These are phyloP conservation scores for Phytopythium oedochilum DNA, from an alignment of 352 stramenopile species.

Conservation along the genomic window DNA sequence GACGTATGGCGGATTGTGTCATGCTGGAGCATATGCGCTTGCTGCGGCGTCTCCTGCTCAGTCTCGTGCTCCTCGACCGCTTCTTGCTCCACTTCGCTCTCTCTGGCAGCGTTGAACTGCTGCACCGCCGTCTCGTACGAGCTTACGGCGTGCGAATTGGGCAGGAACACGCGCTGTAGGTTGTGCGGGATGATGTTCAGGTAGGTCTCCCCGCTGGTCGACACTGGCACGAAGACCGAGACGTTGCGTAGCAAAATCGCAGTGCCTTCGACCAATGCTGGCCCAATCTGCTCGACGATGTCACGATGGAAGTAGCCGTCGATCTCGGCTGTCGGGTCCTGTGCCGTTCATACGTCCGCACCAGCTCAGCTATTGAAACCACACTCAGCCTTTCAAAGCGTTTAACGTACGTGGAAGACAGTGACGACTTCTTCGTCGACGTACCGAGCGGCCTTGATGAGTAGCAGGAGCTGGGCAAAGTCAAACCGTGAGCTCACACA, in stretches of 20 bases:
- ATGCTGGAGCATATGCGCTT: slow-evolving; percentile 28
- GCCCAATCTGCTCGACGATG: slow-evolving; percentile 64
- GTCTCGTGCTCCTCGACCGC: slow-evolving; percentile 20
- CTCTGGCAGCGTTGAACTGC: slow-evolving; percentile 37
- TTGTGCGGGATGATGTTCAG: slow-evolving; percentile 73
- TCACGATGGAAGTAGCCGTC: slow-evolving; percentile 82
- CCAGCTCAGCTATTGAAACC: neutral
- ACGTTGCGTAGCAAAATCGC: slow-evolving; percentile 67
- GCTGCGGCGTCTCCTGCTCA: slow-evolving; percentile 9
- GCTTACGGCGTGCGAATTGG: slow-evolving; percentile 17
- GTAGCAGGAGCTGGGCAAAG: slow-evolving; percentile 42
- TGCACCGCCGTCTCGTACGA: slow-evolving; percentile 29
- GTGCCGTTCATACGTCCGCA: neutral
- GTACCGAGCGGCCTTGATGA: slow-evolving; percentile 81
- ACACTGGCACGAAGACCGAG: slow-evolving; percentile 52
- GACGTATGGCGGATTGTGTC: slow-evolving; percentile 52
- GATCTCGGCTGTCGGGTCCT: slow-evolving; percentile 76
- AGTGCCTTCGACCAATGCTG: slow-evolving; percentile 39
- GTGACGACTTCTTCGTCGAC: slow-evolving; percentile 80
- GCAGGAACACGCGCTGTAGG: slow-evolving; percentile 47
- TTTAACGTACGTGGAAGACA: slow-evolving; percentile 48
- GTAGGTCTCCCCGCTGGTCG: slow-evolving; percentile 47
- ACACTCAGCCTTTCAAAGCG: neutral
- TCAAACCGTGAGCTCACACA: neutral
- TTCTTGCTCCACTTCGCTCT: slow-evolving; percentile 26